These are phyloP conservation scores for Tylopilus felleus DNA, from an alignment of 768 basidiomycete genomes.

Conservation along the genomic window DNA sequence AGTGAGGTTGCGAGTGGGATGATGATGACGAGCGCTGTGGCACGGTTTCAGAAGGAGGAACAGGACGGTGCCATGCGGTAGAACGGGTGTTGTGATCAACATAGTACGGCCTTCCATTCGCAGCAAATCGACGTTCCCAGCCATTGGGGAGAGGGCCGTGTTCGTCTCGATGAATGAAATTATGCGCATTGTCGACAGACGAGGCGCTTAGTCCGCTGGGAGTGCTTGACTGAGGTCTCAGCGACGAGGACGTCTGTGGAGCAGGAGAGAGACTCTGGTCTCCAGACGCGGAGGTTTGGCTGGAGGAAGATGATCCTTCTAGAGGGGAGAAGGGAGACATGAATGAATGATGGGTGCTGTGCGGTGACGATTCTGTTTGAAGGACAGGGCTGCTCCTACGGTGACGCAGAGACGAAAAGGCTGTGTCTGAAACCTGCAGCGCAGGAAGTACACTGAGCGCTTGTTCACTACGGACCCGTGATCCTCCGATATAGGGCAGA, in stretches of 20 bases:
- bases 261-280: slow-evolving; percentile 10
- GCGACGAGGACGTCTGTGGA: slow-evolving; percentile 10
- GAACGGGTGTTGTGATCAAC: slow-evolving; percentile 82
- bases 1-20: slow-evolving; percentile 16
- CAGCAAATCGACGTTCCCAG: slow-evolving; percentile 81
- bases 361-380: slow-evolving; percentile 20
- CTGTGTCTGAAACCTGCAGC: slow-evolving; percentile 13
- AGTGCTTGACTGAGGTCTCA: slow-evolving; percentile 13
- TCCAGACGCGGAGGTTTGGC: slow-evolving; percentile 16
- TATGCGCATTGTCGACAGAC: slow-evolving; percentile 1
- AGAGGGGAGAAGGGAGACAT: slow-evolving; percentile 18
- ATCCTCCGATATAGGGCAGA: slow-evolving; percentile 31
- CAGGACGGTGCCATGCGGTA: slow-evolving; percentile 74
- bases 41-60: slow-evolving; percentile 20
- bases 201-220: slow-evolving; percentile 5
- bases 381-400: slow-evolving; percentile 25
- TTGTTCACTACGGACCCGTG: slow-evolving; percentile 18
- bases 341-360: slow-evolving; percentile 12
- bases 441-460: slow-evolving; percentile 14
- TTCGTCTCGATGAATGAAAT: slow-evolving; percentile 48
- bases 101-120: slow-evolving; percentile 66
- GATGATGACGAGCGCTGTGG: slow-evolving; percentile 15
- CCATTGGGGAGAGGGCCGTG: slow-evolving; percentile 66
- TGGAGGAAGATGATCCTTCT: slow-evolving; percentile 9
- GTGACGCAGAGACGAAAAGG: slow-evolving; percentile 12